Conservation (phyloP, 805 yeast genomes). For the Wickerhamiella nectarea region DNA sequence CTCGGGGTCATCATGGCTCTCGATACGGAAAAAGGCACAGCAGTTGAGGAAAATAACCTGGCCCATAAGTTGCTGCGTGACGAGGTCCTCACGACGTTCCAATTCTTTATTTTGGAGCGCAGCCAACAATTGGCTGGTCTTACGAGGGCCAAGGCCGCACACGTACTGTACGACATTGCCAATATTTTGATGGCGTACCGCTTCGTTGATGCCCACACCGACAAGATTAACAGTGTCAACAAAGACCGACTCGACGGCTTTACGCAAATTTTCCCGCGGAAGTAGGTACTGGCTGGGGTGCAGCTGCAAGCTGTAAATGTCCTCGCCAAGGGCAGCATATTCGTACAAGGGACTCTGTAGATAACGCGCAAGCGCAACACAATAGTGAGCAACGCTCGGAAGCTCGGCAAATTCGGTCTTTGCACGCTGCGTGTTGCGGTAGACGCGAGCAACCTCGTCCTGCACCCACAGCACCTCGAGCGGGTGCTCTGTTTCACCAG, state of each 20-base stretch:
- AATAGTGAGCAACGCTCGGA: slow-evolving; percentile 65
- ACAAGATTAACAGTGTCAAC: slow-evolving; percentile 85
- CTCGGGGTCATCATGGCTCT: slow-evolving; percentile 47
- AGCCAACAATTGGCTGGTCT: slow-evolving; percentile 74
- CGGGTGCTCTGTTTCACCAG: slow-evolving; percentile 26
- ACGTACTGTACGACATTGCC: slow-evolving; percentile 64
- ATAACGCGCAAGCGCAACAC: slow-evolving; percentile 82
- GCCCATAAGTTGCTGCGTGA: slow-evolving; percentile 64
- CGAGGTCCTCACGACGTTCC: slow-evolving; percentile 61
- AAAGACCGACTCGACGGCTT: slow-evolving; percentile 63
- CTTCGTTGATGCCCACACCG: slow-evolving; percentile 88
- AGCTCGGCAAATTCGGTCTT: slow-evolving; percentile 69
- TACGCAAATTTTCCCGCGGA: slow-evolving; percentile 45
- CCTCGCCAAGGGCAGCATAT: slow-evolving; percentile 68
- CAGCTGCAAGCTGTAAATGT: slow-evolving; percentile 46
- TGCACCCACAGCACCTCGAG: slow-evolving; percentile 68
- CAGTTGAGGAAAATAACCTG: slow-evolving; percentile 81
- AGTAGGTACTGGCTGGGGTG: slow-evolving; percentile 63
- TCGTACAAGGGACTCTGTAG: slow-evolving; percentile 88
- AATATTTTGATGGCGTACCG: slow-evolving; percentile 59
- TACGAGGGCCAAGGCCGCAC: slow-evolving; percentile 91
- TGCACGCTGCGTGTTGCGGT: slow-evolving; percentile 67
- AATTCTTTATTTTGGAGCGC: slow-evolving; percentile 65
- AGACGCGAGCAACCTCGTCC: slow-evolving; percentile 86
- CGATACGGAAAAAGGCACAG: slow-evolving; percentile 73